Evolutionary conservation across 1,139 yeast genomes (phyloP), one percentile per base, ranked within the genome.

Genomic region (Candida smagusa): DNA sequence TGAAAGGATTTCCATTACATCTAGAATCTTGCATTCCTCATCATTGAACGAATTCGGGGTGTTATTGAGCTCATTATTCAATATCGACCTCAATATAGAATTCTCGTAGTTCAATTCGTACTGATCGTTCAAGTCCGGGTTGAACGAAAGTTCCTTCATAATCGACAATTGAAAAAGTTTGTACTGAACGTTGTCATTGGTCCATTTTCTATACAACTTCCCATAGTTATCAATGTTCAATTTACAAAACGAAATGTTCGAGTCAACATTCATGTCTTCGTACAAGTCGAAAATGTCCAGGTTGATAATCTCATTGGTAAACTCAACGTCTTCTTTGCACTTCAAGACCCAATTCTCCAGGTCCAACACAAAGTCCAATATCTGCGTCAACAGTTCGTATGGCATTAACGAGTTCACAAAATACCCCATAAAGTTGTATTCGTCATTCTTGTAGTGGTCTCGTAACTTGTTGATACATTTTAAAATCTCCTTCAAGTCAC

Each of bases 31-130:
- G 30, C 52, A 48, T 34, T 52, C 48, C 8, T 39, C 44, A 11
- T 51, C 54, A 27, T 38, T 43, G 30, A 48, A 52, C 22, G 53
- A 48, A 23, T 41, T 37, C 4, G 56, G 54, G 11, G 47, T 42
- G 12, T 38, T 32, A 28, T 39, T 40, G 16, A 42, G 32, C 38
- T 53, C 58, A 30, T 41, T 42, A 36, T 49, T 40, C 22, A 45
- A 28, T 19, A 52, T 52, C 22, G 35, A 30, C 19, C 50, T 37
- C 13, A 52, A 38, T 19, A 52, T 51, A 9, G 42, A 39, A 26
- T 50, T 51, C 28, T 49, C 53, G 37, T 50, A 51, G 25, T 39
- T 39, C 16, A 34, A 23, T 25, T 49, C 53, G 27, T 33, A 48
- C 11, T 40, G 37, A 29, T 43, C 45, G 28, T 43, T 44, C 13